phyloP scores from a whole-genome alignment of 1,284 basidiomycete genomes.

The Tilletiaria anomala region DNA sequence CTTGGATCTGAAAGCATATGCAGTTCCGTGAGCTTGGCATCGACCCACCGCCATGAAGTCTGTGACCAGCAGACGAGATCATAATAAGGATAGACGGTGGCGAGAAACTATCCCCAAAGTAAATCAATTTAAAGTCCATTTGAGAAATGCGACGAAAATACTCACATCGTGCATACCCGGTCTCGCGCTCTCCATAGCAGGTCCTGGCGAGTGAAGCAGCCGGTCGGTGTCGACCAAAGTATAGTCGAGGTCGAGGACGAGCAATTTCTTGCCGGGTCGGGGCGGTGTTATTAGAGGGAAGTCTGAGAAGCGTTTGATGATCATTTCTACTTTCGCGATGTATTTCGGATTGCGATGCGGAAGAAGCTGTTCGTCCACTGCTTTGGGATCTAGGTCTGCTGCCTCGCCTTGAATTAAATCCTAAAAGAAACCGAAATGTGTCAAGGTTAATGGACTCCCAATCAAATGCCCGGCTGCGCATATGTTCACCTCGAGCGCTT shows the following conservation, averaged over 20 bases:
- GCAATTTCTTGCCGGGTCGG: conserved; percentile 46
- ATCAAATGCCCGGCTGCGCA: no score
- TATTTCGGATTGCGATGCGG: no score
- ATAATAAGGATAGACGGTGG: conserved; percentile 30
- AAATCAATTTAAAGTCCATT: neutral
- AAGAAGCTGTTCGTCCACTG: no score
- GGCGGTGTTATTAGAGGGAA: conserved; percentile 20
- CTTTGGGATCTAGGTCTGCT: no score
- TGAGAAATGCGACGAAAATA: no score
- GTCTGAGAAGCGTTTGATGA: conserved; percentile 19
- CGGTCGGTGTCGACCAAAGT: conserved; percentile 33
- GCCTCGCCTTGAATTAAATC: no score
- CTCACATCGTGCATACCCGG: conserved; percentile 57
- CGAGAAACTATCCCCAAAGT: conserved; percentile 50
- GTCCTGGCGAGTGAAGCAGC: conserved; percentile 56
- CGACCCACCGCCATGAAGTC: conserved; percentile 80
- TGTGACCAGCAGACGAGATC: conserved; percentile 36
- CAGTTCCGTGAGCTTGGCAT: conserved; percentile 74
- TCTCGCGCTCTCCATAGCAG: conserved; percentile 61
- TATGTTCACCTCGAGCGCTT: no score
- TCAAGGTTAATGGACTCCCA: no score
- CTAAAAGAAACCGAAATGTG: no score
- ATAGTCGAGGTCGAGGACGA: conserved; percentile 69
- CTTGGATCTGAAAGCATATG: conserved; percentile 50
- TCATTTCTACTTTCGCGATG: conserved; percentile 18